Base-by-base conservation (phyloP, 2,329 filamentous ascomycete species). In the Orbilia blumenaviensis region DNA sequence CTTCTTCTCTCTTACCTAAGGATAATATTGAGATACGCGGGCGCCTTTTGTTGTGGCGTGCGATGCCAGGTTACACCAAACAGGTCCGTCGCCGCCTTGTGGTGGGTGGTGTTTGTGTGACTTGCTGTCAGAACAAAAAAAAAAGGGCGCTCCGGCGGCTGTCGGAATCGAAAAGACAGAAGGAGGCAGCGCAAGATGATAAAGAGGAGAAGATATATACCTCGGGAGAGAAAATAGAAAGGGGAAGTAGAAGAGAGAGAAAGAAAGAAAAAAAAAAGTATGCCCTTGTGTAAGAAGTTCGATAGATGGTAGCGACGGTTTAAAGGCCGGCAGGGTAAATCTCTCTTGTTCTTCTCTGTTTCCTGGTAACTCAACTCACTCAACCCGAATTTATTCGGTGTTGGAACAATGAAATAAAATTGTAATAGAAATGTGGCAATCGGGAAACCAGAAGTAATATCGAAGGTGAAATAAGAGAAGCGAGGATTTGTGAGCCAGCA, bases 371-470 rank as follows among this genome's bases (percentile, higher is more conserved):
- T n/a, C n/a, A n/a, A n/a, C n/a, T n/a, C n/a, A n/a, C n/a, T n/a
- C n/a, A 50, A 50, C 10, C 18, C 21, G 34, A 38, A 38, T 14
- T 44, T n/a, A 5, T n/a, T n/a, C 18, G 12, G 6, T 10, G 18
- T 10, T 27, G 21, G 16, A 27, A 50, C 12, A 50, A 29, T 25
- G 3, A 50, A 25, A 7, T 1, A 27, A 8, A 50, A 50, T 42
- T 32, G 34, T 32, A 54, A 21, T 56, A 34, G 18, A 10, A 3
- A 23, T 2, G 46, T 23, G 18, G 44, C n/a, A 10, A 7, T 7
- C 46, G 21, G 46, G 29, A 32, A 9, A 36, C 50, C 25, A 36
- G 27, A 56, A 34, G 14, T 56, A 66, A 66, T 41, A 56, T 38
- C 36, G 32, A 16, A 18, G 9, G 7, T 5, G 32, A 25, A 58